Evolutionary conservation across 1,284 basidiomycete genomes (phyloP), one percentile per base, ranked within the genome.

Genomic region (Leccinum griseonigrum): DNA sequence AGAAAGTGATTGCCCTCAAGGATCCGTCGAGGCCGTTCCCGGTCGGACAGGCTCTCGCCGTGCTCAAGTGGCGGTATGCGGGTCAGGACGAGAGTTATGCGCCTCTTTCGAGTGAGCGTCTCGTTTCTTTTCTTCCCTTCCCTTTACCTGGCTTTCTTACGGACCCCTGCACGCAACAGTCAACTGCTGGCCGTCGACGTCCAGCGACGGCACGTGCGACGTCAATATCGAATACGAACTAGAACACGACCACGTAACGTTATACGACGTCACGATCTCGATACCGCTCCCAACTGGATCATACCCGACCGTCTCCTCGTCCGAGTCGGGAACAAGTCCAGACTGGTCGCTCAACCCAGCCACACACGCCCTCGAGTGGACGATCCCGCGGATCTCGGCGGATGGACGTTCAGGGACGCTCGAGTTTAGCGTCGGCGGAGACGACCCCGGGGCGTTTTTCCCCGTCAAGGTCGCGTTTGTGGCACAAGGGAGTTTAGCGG

Each of bases 201-300:
- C 91, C 56, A 95, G 94, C 68, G 90, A 95, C 68, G 94, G 94
- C 29, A 90, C 88, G 1, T 93, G 90, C 68, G 95, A 97, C 67
- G 94, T 98, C 60, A 97, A 92, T 74, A 93, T 98, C 69, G 97
- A 98, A 76, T 99, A 97, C 75, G 95, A 98, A 75, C 89, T 98
- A 54, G 94, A 97, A 74, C 91, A 94, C 63, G 86, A 36, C 6
- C 85, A 85, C 62, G 77, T 97, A 60, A 36, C 34, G 0, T 81
- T 98, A 3, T 86, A 92, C 71, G 93, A 97, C 71, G 85, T 97
- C 36, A 83, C 89, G 68, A 94, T 98, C 65, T 89, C 91, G 58
- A 96, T 98, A 67, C 96, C 36, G 14, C 36, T 36, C 8, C 16
- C 95, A 7, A 77, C 86, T 57, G 92, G 92, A 55, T 91, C 92